A percentile compares a stretch with the other conserved stretches of the same genome.
These are phyloP conservation scores for Geotrichum klebahnii DNA, from an alignment of 1,139 yeast species.

Conservation along the genomic window DNA sequence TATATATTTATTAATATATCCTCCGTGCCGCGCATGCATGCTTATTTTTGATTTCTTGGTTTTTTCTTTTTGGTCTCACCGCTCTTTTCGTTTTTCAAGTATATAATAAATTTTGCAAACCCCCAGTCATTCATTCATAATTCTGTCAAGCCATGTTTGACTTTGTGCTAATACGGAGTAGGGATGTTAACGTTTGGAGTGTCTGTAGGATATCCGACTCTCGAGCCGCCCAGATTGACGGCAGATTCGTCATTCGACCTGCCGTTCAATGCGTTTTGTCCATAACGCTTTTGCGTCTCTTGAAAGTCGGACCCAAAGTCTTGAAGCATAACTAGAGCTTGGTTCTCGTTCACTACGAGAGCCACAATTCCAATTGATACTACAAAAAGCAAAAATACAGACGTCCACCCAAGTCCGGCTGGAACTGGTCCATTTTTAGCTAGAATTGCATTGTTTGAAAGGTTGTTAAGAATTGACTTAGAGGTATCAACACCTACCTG, in stretches of 20 bases:
- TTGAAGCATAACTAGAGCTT: slow-evolving; percentile 10
- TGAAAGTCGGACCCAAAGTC: slow-evolving; percentile 16
- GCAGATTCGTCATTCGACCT: slow-evolving; percentile 3
- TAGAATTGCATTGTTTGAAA: slow-evolving; percentile 20
- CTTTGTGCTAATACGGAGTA: background rate
- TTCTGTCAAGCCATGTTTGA: too few relatives aligned
- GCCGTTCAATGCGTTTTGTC: slow-evolving; percentile 13
- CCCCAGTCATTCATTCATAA: too few relatives aligned
- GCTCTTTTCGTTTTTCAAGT: background rate
- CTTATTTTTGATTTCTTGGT: too few relatives aligned
- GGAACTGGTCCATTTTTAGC: slow-evolving; percentile 17
- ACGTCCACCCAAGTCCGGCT: slow-evolving; percentile 23
- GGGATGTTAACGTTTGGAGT: background rate
- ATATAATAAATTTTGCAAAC: too few relatives aligned
- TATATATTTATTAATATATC: too few relatives aligned
- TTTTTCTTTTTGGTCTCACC: too few relatives aligned
- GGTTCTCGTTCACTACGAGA: slow-evolving; percentile 17
- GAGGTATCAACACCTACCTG: slow-evolving; percentile 28
- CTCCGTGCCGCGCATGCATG: too few relatives aligned
- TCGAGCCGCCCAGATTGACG: too few relatives aligned
- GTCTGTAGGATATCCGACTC: background rate
- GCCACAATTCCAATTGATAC: slow-evolving; percentile 18
- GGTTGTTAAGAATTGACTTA: slow-evolving; percentile 21
- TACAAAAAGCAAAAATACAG: slow-evolving; percentile 18
- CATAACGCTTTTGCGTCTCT: slow-evolving; percentile 8